These are phyloP conservation scores for Pseudocercospora musae DNA, from an alignment of 2,329 filamentous ascomycete species.

Conservation along the genomic window DNA sequence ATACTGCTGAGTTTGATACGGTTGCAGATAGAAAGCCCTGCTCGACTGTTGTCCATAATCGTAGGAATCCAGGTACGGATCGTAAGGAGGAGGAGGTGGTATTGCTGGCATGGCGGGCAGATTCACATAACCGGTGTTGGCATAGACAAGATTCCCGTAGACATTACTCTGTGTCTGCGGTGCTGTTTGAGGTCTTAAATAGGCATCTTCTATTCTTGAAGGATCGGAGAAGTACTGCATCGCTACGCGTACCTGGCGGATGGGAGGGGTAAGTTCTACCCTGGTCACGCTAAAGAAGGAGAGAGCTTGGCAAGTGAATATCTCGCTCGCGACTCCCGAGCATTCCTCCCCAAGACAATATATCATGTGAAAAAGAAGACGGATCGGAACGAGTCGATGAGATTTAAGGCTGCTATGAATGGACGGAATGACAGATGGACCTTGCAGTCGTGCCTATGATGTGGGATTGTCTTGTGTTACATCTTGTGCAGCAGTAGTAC, in stretches of 20 bases:
- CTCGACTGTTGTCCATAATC: slow-evolving; percentile 9
- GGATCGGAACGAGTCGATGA: background rate
- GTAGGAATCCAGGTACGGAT: slow-evolving; percentile 10
- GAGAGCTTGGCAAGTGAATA: slow-evolving; percentile 7
- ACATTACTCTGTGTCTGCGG: background rate
- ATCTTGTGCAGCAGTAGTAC: background rate
- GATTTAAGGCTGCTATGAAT: background rate
- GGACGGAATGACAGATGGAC: slow-evolving; percentile 8
- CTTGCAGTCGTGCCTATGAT: too few relatives aligned
- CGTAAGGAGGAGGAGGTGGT: slow-evolving; percentile 21
- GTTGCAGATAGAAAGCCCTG: slow-evolving; percentile 12
- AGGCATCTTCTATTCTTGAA: background rate
- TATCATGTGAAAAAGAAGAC: background rate
- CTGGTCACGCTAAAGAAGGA: background rate
- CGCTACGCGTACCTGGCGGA: slow-evolving; percentile 5
- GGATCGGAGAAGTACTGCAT: slow-evolving; percentile 7
- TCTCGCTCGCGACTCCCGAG: background rate
- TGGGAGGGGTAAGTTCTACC: background rate
- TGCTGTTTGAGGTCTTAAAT: background rate
- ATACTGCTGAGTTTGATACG: slow-evolving; percentile 15
- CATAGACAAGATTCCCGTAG: slow-evolving; percentile 1
- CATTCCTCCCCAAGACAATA: background rate
- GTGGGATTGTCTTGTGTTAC: background rate
- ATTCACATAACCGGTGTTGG: slow-evolving; percentile 4
- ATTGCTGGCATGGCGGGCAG: slow-evolving; percentile 1